phyloP scores from a whole-genome alignment of 208 protist species.

The Acanthamoeba polyphaga region DNA sequence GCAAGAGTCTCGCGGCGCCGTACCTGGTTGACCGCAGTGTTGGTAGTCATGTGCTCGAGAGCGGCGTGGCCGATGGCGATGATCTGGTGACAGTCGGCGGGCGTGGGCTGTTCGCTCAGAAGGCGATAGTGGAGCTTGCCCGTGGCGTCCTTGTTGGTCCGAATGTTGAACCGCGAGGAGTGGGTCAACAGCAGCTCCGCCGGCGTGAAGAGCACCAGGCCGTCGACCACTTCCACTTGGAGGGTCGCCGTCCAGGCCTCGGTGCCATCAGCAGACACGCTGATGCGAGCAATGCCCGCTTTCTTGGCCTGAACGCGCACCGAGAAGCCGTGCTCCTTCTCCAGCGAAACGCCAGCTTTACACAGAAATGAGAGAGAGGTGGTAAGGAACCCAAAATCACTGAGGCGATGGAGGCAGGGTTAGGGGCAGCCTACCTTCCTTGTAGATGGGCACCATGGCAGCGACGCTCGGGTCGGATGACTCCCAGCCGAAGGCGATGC shows the following conservation, averaged over 20 bases:
- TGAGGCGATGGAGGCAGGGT: not conserved
- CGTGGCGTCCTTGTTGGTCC: slow-evolving; percentile 74
- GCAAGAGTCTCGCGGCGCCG: too few species aligned
- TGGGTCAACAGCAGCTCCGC: slow-evolving; percentile 59
- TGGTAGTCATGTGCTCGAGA: slow-evolving; percentile 41
- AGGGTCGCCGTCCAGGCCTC: slow-evolving; percentile 58
- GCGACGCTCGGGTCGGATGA: slow-evolving; percentile 62
- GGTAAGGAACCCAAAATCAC: too few species aligned
- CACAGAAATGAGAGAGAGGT: not conserved
- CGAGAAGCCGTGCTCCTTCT: slow-evolving; percentile 72
- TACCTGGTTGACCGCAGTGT: slow-evolving; percentile 41
- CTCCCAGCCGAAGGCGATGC: slow-evolving; percentile 69
- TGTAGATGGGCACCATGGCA: slow-evolving; percentile 39
- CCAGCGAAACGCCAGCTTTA: slow-evolving; percentile 67
- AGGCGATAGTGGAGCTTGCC: slow-evolving; percentile 66
- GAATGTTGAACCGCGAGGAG: not conserved
- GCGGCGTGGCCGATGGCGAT: not conserved
- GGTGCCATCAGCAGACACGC: slow-evolving; percentile 44
- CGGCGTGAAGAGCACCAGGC: slow-evolving; percentile 68
- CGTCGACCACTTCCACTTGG: slow-evolving; percentile 43
- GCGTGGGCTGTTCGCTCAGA: slow-evolving; percentile 57
- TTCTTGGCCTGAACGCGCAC: slow-evolving; percentile 56
- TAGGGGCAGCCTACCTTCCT: slow-evolving; percentile 3
- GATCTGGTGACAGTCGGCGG: slow-evolving; percentile 66
- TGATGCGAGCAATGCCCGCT: slow-evolving; percentile 63